Percentiles rank a stretch among this genome's conserved stretches.
These are phyloP conservation scores for Coleophoma crateriformis DNA, from an alignment of 2,329 filamentous ascomycete species.

Conservation along the genomic window DNA sequence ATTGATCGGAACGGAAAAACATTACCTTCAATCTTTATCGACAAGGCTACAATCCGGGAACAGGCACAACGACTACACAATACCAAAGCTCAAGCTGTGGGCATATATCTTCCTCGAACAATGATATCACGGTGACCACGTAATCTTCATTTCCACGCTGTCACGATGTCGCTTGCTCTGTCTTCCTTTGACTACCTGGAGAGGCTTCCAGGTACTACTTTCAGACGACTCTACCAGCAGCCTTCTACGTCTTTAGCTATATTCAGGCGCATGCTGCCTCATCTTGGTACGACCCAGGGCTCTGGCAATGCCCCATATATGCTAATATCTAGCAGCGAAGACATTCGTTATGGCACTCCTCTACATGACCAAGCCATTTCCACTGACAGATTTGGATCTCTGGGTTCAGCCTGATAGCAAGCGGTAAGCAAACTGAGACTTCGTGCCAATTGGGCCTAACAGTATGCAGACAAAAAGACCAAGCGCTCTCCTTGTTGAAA, in stretches of 20 bases:
- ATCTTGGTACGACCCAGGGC: constrained; percentile 59
- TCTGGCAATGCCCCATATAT: constrained; percentile 5
- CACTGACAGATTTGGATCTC: constrained; percentile 72
- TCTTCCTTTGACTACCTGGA: constrained; percentile 86
- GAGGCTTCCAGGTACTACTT: constrained; percentile 81
- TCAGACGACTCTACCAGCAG: constrained; percentile 89
- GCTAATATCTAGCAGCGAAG: constrained; percentile 58
- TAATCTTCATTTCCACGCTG: constrained; percentile 7
- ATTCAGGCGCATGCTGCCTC: constrained; percentile 93
- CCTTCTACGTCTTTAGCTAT: constrained; percentile 93
- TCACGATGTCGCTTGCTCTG: constrained; percentile 34
- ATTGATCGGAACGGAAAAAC: no score
- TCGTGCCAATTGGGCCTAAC: constrained; percentile 6
- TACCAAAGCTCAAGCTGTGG: no score
- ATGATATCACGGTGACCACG: constrained; percentile 16
- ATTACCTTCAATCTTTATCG: no score
- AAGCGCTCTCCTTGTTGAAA: constrained; percentile 74
- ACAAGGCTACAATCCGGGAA: background rate
- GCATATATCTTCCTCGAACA: constrained; percentile 2
- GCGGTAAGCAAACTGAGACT: constrained; percentile 32
- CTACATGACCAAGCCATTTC: constrained; percentile 79
- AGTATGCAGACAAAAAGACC: constrained; percentile 64
- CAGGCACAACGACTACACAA: no score
- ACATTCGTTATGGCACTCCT: constrained; percentile 93
- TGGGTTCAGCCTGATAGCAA: constrained; percentile 73